Base-by-base conservation (phyloP, 2,329 filamentous ascomycete species). In the Ophiosphaerella narmari region DNA sequence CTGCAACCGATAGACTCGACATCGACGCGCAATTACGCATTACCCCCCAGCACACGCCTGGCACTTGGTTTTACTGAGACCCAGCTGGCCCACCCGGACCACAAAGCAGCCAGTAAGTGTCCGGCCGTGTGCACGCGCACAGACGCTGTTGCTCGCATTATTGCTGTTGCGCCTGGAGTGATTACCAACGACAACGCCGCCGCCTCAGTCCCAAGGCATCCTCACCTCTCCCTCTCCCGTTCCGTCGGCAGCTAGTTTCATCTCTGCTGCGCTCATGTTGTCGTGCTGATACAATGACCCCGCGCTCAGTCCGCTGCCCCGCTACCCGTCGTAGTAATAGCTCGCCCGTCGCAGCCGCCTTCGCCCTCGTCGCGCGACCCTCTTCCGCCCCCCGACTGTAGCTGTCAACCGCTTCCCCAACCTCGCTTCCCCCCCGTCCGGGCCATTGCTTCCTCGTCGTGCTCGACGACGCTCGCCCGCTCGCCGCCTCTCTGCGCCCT, bases 251-350 rank as follows among this genome's bases (percentile, higher is more conserved):
- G 60, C 62, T 63, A 62, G 60, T 54, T 29, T 6, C 26, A 29
- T 29, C 60, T 57, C 48, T 52, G 48, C 61, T 64, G 66, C 66
- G 60, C 67, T 65, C 59, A 69, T 72, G 69, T 9, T 8, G 26
- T 65, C 63, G 55, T 68, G 61, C 57, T 70, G 63, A 67, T 67
- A 66, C 61, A 56, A 71, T 71, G 67, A 61, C 60, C 57, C 57
- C 66, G 58, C 56, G 52, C 50, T 52, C 57, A 50, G 52, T 54
- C 44, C 46, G 45, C 55, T 52, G 51, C 56, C 55, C 59, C 57
- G 52, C 61, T 57, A 54, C 50, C 52, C 49, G 24, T 32, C 24
- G 41, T 37, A 46, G 48, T 55, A 47, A 50, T 57, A 42, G 26
- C 26, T 9, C 26, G 11, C 11, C 26, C 26, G 11, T 29, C 43